These are phyloP conservation scores for Diaporthe humulicola DNA, from an alignment of 2,329 filamentous ascomycete species.

Conservation along the genomic window DNA sequence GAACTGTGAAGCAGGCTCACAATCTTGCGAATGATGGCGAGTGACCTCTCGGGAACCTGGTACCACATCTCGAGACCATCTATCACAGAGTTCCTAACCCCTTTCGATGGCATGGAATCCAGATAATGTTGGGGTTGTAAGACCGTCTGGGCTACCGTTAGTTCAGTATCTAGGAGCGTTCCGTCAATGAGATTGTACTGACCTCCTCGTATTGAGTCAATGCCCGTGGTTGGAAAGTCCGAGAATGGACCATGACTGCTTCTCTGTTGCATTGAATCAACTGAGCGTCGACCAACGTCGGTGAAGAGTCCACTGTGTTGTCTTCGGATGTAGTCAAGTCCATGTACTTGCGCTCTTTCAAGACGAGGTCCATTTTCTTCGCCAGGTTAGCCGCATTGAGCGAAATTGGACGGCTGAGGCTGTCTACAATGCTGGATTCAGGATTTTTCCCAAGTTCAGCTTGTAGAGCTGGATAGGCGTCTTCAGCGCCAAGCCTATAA, in stretches of 20 bases:
- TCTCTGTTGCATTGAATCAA: background rate
- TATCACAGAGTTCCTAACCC: background rate
- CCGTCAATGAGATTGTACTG: background rate
- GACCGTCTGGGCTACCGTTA: background rate
- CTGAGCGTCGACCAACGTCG: background rate
- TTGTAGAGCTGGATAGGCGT: slow-evolving; percentile 2
- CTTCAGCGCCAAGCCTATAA: background rate
- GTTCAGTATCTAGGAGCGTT: background rate
- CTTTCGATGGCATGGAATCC: slow-evolving; percentile 8
- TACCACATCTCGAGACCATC: slow-evolving; percentile 1
- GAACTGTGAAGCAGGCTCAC: background rate
- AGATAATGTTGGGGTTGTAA: slow-evolving; percentile 2
- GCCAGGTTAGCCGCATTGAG: slow-evolving; percentile 7
- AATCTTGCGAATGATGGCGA: background rate
- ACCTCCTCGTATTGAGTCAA: background rate
- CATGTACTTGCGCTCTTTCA: slow-evolving; percentile 14
- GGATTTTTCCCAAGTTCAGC: background rate
- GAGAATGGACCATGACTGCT: background rate
- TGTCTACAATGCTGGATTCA: background rate
- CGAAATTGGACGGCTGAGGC: slow-evolving; percentile 2
- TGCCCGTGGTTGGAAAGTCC: background rate
- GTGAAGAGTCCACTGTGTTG: background rate
- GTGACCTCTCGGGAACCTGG: background rate
- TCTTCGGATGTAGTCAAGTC: background rate
- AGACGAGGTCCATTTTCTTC: background rate